Conservation (phyloP, 345 rosid genomes). For the Noccaea bulbosa region DNA sequence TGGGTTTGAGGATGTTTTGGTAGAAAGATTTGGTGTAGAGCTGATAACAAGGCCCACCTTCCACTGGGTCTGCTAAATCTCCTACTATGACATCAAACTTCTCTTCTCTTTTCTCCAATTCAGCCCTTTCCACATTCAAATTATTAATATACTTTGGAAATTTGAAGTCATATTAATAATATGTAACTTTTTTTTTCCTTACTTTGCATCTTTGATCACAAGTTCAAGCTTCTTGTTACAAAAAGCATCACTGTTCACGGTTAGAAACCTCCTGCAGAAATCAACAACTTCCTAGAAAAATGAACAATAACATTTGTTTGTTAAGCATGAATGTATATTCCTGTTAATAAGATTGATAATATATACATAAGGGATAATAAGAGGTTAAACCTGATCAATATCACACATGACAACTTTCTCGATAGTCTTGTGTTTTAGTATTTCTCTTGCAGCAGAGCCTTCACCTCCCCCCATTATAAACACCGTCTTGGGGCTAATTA, state of each 20-base stretch:
- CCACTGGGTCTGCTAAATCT: conserved; percentile 95
- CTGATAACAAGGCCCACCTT: conserved; percentile 97
- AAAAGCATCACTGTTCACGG: conserved; percentile 82
- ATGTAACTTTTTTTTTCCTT: conserved; percentile 31
- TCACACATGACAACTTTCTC: conserved; percentile 96
- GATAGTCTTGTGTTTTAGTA: conserved; percentile 66
- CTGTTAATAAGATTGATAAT: neutral
- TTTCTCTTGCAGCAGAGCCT: conserved; percentile 99
- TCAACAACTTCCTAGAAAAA: conserved; percentile 82
- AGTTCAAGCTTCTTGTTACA: conserved; percentile 72
- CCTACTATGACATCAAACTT: conserved; percentile 91
- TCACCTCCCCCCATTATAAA: conserved; percentile 99
- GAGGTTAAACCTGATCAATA: conserved; percentile 69
- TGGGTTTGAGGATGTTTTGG: conserved; percentile 74
- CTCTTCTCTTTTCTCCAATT: conserved; percentile 70
- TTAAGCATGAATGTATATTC: conserved; percentile 16
- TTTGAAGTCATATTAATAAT: neutral
- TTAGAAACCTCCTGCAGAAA: conserved; percentile 70
- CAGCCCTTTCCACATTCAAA: conserved; percentile 59
- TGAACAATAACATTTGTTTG: neutral
- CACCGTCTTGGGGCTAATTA: conserved; percentile 64
- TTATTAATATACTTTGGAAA: neutral
- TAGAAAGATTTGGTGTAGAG: conserved; percentile 96
- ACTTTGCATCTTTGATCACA: conserved; percentile 90
- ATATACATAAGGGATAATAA: neutral